Evolutionary conservation across 306 rosid genomes (phyloP).

Genomic region (Inga leiocalycina): DNA sequence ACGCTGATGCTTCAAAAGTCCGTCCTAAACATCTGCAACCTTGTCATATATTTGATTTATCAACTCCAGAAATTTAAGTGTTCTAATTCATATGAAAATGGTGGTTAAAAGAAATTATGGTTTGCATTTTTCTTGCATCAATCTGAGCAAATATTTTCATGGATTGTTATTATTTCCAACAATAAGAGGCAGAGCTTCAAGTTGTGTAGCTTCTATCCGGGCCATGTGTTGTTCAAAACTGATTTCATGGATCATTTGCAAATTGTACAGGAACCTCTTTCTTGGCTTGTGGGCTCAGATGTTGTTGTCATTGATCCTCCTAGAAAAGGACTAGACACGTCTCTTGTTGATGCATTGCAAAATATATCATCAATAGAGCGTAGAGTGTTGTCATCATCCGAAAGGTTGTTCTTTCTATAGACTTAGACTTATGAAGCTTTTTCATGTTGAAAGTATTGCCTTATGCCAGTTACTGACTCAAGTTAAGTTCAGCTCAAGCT

Average conservation of each 20-base stretch:
- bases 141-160: not conserved
- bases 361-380: constrained; percentile 59
- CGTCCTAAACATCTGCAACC: constrained; percentile 37
- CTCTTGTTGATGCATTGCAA: constrained; percentile 69
- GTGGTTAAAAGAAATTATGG: not conserved
- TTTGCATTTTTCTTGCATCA: not conserved
- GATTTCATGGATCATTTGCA: constrained; percentile 34
- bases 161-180: not conserved
- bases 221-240: constrained; percentile 32
- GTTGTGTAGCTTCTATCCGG: constrained; percentile 19
- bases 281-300: constrained; percentile 87
- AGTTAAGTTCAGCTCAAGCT: constrained; percentile 54
- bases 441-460: constrained; percentile 26
- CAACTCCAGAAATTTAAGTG: constrained; percentile 13
- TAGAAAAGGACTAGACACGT: constrained; percentile 82
- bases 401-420: constrained; percentile 56
- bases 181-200: not conserved
- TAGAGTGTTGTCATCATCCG: constrained; percentile 53
- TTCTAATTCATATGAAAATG: constrained; percentile 2
- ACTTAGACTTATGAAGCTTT: constrained; percentile 34
- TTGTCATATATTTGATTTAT: constrained; percentile 29
- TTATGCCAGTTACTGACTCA: constrained; percentile 37
- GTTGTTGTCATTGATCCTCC: constrained; percentile 96
- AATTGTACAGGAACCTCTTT: constrained; percentile 77
- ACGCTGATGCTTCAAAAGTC: constrained; percentile 89